Conservation (phyloP, 2,329 filamentous ascomycete genomes). For the Hypoxylon sp. region DNA sequence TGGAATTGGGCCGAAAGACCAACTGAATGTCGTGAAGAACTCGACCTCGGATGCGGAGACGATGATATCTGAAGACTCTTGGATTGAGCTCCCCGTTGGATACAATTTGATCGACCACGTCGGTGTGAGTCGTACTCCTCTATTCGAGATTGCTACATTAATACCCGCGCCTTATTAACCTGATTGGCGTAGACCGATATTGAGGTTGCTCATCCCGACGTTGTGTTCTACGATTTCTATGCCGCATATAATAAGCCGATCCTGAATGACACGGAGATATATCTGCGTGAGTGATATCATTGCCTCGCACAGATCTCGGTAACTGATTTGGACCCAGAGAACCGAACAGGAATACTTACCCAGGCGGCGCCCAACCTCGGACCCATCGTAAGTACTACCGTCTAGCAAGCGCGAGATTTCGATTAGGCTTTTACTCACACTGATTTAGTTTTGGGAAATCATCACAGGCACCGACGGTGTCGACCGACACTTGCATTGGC, state of each 20-base stretch:
- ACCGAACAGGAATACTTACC: constrained; percentile 69
- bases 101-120: constrained; percentile 70
- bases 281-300: constrained; percentile 59
- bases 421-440: too few relatives aligned
- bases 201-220: constrained; percentile 59
- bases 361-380: constrained; percentile 74
- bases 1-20: constrained; percentile 73
- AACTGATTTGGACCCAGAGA: constrained; percentile 25
- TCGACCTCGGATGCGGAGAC: constrained; percentile 60
- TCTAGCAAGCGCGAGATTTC: too few relatives aligned
- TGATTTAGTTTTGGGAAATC: constrained; percentile 64
- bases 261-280: constrained; percentile 56
- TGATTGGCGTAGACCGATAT: constrained; percentile 57
- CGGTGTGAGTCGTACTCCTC: constrained; percentile 58
- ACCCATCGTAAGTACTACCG: constrained; percentile 58
- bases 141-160: too few relatives aligned
- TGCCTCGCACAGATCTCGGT: background rate
- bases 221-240: constrained; percentile 75
- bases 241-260: constrained; percentile 66
- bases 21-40: constrained; percentile 66
- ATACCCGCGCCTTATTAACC: constrained; percentile 43
- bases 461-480: constrained; percentile 68
- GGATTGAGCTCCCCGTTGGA: constrained; percentile 70
- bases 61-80: constrained; percentile 62
- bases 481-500: constrained; percentile 73